phyloP scores from a whole-genome alignment of 306 rosid species.

The Potentilla sterilis region DNA sequence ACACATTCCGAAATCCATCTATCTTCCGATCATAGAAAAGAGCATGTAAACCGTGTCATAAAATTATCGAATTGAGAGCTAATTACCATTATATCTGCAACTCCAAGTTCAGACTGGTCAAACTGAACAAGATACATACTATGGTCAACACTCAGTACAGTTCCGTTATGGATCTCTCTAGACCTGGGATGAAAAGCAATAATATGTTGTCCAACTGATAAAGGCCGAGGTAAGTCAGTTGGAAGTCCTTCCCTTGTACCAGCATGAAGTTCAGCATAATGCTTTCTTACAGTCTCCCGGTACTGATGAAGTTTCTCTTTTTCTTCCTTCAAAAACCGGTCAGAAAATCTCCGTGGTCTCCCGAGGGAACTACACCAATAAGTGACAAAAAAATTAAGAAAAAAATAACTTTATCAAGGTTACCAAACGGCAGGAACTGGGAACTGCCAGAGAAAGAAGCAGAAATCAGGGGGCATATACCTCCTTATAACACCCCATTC shows the following conservation, averaged over 20 bases:
- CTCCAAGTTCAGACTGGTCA: slow-evolving; percentile 81
- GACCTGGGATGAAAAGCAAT: slow-evolving; percentile 75
- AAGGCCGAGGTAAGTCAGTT: slow-evolving; percentile 80
- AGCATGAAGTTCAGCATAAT: slow-evolving; percentile 81
- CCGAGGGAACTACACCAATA: slow-evolving; percentile 85
- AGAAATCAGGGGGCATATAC: slow-evolving; percentile 46
- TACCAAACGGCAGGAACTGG: slow-evolving; percentile 6
- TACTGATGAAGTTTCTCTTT: slow-evolving; percentile 82
- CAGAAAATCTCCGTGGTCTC: slow-evolving; percentile 86
- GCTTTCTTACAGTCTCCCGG: slow-evolving; percentile 78
- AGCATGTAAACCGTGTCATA: neutral
- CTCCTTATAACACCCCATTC: slow-evolving; percentile 98
- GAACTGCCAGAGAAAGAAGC: slow-evolving; percentile 24
- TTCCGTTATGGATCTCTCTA: slow-evolving; percentile 81
- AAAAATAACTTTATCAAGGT: neutral
- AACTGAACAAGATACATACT: slow-evolving; percentile 71
- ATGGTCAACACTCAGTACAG: slow-evolving; percentile 69
- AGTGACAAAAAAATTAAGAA: slow-evolving; percentile 16
- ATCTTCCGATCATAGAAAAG: neutral
- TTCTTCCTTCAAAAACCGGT: slow-evolving; percentile 78
- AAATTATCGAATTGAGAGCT: slow-evolving; percentile 15
- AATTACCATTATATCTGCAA: slow-evolving; percentile 75
- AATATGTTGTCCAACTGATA: slow-evolving; percentile 79
- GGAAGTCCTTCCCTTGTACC: slow-evolving; percentile 90
- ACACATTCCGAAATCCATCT: neutral